Conservation (phyloP, 2,329 filamentous ascomycete species). For the Fusarium compactum region DNA sequence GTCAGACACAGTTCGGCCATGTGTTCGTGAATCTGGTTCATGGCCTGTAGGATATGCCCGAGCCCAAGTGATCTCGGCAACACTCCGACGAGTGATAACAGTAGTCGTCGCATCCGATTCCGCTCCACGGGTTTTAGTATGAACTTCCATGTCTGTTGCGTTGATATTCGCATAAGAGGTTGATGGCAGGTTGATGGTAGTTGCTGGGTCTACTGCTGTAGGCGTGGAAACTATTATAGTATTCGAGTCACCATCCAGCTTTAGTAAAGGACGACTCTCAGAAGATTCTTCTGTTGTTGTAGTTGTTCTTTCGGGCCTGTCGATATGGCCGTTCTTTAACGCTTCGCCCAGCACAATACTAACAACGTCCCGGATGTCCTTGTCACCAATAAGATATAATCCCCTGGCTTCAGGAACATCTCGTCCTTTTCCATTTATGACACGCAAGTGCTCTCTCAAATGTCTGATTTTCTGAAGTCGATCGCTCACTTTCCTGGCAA, state of each 20-base stretch:
- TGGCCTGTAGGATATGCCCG: conserved; percentile 21
- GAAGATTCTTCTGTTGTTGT: conserved; percentile 13
- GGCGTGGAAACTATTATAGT: conserved; percentile 45
- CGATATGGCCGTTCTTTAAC: conserved; percentile 4
- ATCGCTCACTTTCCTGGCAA: conserved; percentile 39
- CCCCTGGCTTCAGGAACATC: conserved; percentile 20
- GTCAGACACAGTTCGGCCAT: conserved; percentile 38
- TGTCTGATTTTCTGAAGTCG: conserved; percentile 35
- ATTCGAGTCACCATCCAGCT: conserved; percentile 36
- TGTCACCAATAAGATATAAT: conserved; percentile 42
- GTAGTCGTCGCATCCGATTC: conserved; percentile 44
- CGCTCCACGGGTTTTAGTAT: conserved; percentile 36
- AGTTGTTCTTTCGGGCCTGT: conserved; percentile 4
- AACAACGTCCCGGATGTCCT: conserved; percentile 45
- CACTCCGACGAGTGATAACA: conserved; percentile 47
- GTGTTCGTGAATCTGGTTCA: neutral
- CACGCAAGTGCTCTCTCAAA: conserved; percentile 29
- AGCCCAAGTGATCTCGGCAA: conserved; percentile 50
- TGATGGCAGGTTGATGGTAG: conserved; percentile 51
- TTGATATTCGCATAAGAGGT: conserved; percentile 48
- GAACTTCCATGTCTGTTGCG: conserved; percentile 37
- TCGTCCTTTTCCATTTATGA: conserved; percentile 28
- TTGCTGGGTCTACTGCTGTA: conserved; percentile 49
- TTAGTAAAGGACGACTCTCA: conserved; percentile 27
- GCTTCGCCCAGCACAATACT: conserved; percentile 38